Percentiles rank a stretch among this genome's conserved stretches.
phyloP scores from a whole-genome alignment of 2,329 filamentous ascomycete species.

The Fusarium citri region DNA sequence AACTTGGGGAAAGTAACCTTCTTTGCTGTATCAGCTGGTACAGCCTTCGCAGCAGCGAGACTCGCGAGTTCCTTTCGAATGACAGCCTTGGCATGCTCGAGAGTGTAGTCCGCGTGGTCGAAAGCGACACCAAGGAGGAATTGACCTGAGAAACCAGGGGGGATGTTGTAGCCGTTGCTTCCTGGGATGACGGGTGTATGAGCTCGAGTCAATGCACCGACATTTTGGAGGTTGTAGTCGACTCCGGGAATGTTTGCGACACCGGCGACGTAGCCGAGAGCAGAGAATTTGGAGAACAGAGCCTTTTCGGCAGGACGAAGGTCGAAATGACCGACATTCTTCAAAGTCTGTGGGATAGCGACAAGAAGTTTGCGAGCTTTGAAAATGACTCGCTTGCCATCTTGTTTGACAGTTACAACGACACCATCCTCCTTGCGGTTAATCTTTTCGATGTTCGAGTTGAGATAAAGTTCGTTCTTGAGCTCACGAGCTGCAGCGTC shows the following conservation, averaged over 20 bases:
- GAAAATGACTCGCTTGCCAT: background rate
- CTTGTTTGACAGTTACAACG: constrained; percentile 3
- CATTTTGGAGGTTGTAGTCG: constrained; percentile 16
- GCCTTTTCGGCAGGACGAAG: constrained; percentile 1
- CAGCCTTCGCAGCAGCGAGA: constrained; percentile 1
- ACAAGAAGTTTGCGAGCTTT: constrained; percentile 34
- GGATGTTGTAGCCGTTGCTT: constrained; percentile 6
- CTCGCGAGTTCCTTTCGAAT: constrained; percentile 22
- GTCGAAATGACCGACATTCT: constrained; percentile 21
- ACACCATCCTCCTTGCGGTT: constrained; percentile 1
- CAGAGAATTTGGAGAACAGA: constrained; percentile 31
- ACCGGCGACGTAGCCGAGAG: constrained; percentile 20
- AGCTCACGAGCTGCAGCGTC: constrained; percentile 18
- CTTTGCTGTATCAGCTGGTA: background rate
- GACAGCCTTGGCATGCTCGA: constrained; percentile 6
- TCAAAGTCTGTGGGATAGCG: constrained; percentile 31
- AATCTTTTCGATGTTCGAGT: constrained; percentile 17
- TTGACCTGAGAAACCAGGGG: constrained; percentile 1
- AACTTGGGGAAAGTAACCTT: constrained; percentile 20
- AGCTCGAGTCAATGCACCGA: constrained; percentile 19
- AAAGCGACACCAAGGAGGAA: constrained; percentile 9
- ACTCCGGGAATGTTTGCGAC: constrained; percentile 27
- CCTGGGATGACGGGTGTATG: constrained; percentile 23
- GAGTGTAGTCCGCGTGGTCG: constrained; percentile 9
- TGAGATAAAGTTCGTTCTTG: constrained; percentile 4